Evolutionary conservation across 1,139 yeast species (phyloP).

Genomic region (Zygosaccharomyces sapae): DNA sequence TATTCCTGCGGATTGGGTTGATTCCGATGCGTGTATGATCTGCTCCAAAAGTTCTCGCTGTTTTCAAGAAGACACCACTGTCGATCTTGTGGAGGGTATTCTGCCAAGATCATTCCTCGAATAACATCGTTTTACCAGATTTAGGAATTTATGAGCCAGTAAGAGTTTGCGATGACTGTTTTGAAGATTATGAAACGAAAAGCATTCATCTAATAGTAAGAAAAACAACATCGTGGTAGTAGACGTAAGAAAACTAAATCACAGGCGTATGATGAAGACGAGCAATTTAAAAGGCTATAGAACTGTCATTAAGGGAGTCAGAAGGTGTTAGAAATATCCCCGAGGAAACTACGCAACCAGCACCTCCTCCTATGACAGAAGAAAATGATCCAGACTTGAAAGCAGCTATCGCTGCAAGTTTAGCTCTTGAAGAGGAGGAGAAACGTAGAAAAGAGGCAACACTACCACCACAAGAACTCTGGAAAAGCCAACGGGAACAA

Average conservation of each 20-base stretch:
- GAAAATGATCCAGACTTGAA: slow-evolving; percentile 87
- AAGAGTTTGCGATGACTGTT: slow-evolving; percentile 90
- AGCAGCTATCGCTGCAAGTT: slow-evolving; percentile 93
- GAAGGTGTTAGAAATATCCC: slow-evolving; percentile 30
- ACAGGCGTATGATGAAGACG: slow-evolving; percentile 53
- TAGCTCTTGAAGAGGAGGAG: slow-evolving; percentile 60
- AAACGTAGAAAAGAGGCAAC: slow-evolving; percentile 25
- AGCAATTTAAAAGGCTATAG: slow-evolving; percentile 71
- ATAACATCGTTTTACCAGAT: slow-evolving; percentile 66
- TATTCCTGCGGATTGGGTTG: slow-evolving; percentile 98
- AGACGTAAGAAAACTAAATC: slow-evolving; percentile 18
- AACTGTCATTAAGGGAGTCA: slow-evolving; percentile 64
- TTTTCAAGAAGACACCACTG: slow-evolving; percentile 94
- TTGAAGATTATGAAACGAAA: slow-evolving; percentile 48
- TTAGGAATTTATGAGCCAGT: slow-evolving; percentile 87
- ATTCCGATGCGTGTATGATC: slow-evolving; percentile 91
- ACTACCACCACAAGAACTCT: no score
- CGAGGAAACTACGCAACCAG: slow-evolving; percentile 20
- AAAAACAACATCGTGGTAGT: slow-evolving; percentile 22
- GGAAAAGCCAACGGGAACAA: slow-evolving; percentile 9
- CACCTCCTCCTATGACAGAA: slow-evolving; percentile 37
- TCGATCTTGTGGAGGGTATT: slow-evolving; percentile 96
- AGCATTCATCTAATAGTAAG: slow-evolving; percentile 28
- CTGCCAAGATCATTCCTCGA: slow-evolving; percentile 77
- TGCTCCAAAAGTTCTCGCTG: slow-evolving; percentile 78